A percentile compares a stretch with the other conserved stretches of the same genome.
Conservation (phyloP, 495 filamentous ascomycete genomes). For the Aspergillus coremiiformis region DNA sequence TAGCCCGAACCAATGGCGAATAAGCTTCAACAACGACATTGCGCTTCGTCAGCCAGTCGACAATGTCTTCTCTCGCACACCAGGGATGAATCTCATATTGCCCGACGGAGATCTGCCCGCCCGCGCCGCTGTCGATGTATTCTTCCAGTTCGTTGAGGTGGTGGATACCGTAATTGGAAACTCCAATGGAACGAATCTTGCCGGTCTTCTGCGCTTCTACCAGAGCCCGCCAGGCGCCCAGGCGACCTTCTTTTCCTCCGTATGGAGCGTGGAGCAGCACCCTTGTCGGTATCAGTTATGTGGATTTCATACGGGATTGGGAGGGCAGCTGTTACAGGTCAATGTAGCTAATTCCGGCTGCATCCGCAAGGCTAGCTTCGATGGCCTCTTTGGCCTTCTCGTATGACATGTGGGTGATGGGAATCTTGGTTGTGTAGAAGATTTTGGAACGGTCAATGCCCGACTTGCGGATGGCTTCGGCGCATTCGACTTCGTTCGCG, state of each 20-base stretch:
- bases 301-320: not conserved
- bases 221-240: constrained; percentile 48
- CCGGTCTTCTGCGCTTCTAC: constrained; percentile 49
- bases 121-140: constrained; percentile 66
- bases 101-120: constrained; percentile 70
- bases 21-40: constrained; percentile 74
- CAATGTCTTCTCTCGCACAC: constrained; percentile 69
- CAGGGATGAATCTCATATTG: constrained; percentile 91
- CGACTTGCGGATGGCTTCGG: constrained; percentile 38
- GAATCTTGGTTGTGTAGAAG: constrained; percentile 54
- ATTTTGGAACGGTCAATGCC: constrained; percentile 40
- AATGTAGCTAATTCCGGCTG: constrained; percentile 46
- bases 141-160: constrained; percentile 59
- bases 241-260: constrained; percentile 41
- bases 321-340: constrained; percentile 33
- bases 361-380: constrained; percentile 34
- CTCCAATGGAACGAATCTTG: constrained; percentile 46
- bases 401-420: constrained; percentile 38
- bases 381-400: constrained; percentile 45
- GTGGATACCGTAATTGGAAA: constrained; percentile 49
- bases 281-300: constrained; percentile 15
- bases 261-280: constrained; percentile 52
- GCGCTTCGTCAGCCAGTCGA: constrained; percentile 62
- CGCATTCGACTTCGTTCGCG: constrained; percentile 46
- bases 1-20: constrained; percentile 63